Percentiles rank a stretch among this genome's conserved stretches.
phyloP scores from a whole-genome alignment of 1,284 basidiomycete species.

The Taiwanofungus camphoratus region DNA sequence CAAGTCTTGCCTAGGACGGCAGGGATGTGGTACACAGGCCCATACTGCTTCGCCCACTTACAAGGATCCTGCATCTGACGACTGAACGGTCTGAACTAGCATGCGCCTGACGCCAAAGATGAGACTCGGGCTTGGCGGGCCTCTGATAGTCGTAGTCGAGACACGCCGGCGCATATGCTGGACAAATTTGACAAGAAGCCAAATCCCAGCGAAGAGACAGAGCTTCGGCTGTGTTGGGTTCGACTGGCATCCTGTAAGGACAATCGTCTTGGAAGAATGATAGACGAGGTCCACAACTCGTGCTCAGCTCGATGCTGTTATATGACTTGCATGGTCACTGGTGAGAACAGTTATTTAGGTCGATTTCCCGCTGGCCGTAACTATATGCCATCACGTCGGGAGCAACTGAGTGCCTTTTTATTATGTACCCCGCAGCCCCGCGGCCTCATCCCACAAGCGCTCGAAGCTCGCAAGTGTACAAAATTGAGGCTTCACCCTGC shows the following conservation, averaged over 20 bases:
- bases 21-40: conserved; percentile 40
- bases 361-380: too few relatives aligned
- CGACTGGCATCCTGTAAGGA: conserved; percentile 3
- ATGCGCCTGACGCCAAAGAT: conserved; percentile 22
- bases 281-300: conserved; percentile 3
- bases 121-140: conserved; percentile 22
- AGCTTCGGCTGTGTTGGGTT: conserved; percentile 7
- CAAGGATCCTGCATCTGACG: conserved; percentile 13
- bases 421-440: too few relatives aligned
- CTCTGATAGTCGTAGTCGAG: conserved; percentile 26
- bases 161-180: conserved; percentile 8
- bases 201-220: conserved; percentile 11
- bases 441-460: too few relatives aligned
- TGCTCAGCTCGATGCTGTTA: too few relatives aligned
- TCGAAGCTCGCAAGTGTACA: too few relatives aligned
- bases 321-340: too few relatives aligned
- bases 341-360: too few relatives aligned
- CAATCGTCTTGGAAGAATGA: conserved; percentile 7
- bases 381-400: too few relatives aligned
- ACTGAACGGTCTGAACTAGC: conserved; percentile 9
- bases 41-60: conserved; percentile 40
- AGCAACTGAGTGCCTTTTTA: too few relatives aligned
- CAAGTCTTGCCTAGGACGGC: conserved; percentile 32
- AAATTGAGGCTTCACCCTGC: too few relatives aligned
- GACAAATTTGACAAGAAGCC: conserved; percentile 12